Evolutionary conservation across 2,329 filamentous ascomycete species (phyloP).

Genomic region (Fusarium sp.): DNA sequence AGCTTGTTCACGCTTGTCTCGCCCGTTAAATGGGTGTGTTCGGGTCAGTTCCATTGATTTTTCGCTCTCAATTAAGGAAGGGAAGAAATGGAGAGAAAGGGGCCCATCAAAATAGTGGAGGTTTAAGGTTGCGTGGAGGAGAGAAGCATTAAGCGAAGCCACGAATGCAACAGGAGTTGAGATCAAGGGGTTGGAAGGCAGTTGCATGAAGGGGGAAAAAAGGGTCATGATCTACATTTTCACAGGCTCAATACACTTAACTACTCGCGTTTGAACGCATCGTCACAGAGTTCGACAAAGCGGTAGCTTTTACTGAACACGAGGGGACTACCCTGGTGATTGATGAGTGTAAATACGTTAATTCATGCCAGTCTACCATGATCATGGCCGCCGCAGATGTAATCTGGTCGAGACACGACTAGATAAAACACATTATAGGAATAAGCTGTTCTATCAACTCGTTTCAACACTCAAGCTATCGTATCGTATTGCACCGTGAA

Average conservation of each 20-base stretch:
- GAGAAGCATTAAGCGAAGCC: not conserved
- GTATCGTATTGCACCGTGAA: conserved; percentile 35
- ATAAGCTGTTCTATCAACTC: conserved; percentile 22
- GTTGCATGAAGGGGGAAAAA: conserved; percentile 1
- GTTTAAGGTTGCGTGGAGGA: not conserved
- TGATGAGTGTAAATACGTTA: not conserved
- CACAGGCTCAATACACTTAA: conserved; percentile 14
- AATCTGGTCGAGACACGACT: not conserved
- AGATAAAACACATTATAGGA: not conserved
- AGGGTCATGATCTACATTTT: not conserved
- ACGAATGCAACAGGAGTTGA: not conserved
- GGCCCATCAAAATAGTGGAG: not conserved
- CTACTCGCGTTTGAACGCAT: conserved; percentile 20
- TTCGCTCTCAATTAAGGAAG: not conserved
- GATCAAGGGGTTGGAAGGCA: not conserved
- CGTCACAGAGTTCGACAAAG: not conserved
- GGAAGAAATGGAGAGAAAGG: not conserved
- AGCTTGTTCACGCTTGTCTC: conserved; percentile 22
- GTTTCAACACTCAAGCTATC: conserved; percentile 43
- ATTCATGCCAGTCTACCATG: too few relatives aligned
- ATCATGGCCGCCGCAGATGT: not conserved
- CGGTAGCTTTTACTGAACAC: not conserved
- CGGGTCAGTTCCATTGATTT: not conserved
- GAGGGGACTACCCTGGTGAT: not conserved
- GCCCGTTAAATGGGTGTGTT: conserved; percentile 1